A percentile compares a stretch with the other conserved stretches of the same genome.
Conservation (phyloP, 805 yeast species). For the Starmerella bombicola region DNA sequence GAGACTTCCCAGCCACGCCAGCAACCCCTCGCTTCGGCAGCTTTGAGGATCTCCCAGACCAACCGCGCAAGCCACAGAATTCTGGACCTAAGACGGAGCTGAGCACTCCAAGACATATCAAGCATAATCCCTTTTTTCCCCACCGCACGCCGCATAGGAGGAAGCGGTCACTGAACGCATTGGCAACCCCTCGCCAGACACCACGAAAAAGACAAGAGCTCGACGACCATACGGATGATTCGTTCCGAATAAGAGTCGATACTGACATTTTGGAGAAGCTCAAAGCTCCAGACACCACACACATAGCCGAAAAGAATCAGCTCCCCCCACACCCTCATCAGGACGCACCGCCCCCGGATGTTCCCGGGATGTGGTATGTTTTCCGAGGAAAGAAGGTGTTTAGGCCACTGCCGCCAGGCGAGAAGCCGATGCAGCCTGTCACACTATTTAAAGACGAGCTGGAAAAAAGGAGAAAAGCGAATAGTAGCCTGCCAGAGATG, state of each 20-base stretch:
- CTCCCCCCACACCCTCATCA: conserved; percentile 16
- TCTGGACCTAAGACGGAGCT: too few species aligned
- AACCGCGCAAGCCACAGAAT: conserved; percentile 6
- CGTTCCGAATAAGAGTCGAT: neutral
- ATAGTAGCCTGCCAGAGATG: neutral
- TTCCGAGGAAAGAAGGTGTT: conserved; percentile 31
- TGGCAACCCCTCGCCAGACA: conserved; percentile 17
- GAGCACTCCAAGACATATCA: too few species aligned
- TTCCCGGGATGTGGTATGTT: conserved; percentile 31
- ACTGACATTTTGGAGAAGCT: neutral
- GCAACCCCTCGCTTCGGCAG: conserved; percentile 24
- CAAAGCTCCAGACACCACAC: neutral
- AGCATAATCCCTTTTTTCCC: too few species aligned
- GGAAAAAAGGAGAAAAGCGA: neutral
- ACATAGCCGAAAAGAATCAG: neutral
- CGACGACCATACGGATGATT: neutral
- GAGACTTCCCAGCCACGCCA: conserved; percentile 21
- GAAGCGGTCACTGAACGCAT: conserved; percentile 2
- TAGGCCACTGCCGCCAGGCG: conserved; percentile 27
- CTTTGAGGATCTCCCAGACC: conserved; percentile 20
- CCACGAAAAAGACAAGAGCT: conserved; percentile 8
- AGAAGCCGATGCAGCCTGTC: conserved; percentile 19
- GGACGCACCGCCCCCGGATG: conserved; percentile 20
- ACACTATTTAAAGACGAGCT: conserved; percentile 16
- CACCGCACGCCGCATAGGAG: conserved; percentile 7